phyloP scores from a whole-genome alignment of 2,329 filamentous ascomycete genomes.

The Xylariaceae sp. region DNA sequence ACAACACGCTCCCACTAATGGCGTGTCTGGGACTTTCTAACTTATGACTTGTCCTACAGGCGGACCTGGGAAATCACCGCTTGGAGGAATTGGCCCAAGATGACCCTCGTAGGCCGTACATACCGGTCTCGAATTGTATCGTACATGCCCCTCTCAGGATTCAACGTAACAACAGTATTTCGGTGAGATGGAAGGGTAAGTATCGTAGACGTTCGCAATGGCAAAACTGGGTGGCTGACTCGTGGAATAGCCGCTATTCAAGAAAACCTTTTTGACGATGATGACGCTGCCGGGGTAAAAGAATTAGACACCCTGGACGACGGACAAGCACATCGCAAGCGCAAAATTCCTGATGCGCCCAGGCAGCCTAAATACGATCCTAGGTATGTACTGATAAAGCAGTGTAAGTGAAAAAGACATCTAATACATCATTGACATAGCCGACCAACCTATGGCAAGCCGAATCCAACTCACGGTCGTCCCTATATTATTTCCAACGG shows the following conservation, averaged over 20 bases:
- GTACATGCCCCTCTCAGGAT: too few species aligned
- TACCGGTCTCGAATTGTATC: not conserved
- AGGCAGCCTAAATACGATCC: conserved; percentile 10
- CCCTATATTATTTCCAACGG: not conserved
- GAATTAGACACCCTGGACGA: conserved; percentile 20
- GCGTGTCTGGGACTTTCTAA: not conserved
- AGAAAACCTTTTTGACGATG: conserved; percentile 20
- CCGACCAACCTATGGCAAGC: not conserved
- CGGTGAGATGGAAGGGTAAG: conserved; percentile 18
- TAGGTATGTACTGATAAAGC: conserved; percentile 1
- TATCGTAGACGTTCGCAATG: not conserved
- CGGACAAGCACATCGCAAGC: conserved; percentile 25
- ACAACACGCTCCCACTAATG: not conserved
- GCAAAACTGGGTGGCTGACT: conserved; percentile 1
- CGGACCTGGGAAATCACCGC: conserved; percentile 23
- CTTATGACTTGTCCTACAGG: conserved; percentile 9
- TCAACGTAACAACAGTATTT: not conserved
- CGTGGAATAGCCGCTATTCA: conserved; percentile 17
- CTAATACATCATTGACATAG: conserved; percentile 11
- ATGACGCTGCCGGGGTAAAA: conserved; percentile 20
- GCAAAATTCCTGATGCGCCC: too few species aligned
- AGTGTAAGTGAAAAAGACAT: not conserved
- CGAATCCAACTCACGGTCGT: not conserved
- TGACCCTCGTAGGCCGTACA: not conserved
- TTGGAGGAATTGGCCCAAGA: conserved; percentile 22